Base-by-base conservation (phyloP, 257 asterid species). In the Solanum pennellii region DNA sequence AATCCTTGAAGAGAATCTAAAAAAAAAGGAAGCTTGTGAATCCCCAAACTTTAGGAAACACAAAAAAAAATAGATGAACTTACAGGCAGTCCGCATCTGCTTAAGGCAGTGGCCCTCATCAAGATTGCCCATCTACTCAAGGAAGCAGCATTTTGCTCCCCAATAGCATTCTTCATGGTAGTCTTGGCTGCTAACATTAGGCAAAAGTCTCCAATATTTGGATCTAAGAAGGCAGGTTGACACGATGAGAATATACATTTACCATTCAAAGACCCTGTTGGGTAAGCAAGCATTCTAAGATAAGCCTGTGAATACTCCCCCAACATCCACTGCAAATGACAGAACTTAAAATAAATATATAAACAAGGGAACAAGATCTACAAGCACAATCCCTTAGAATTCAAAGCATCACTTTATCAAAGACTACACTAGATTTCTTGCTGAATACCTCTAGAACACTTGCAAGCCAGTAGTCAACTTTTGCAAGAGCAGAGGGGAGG, bases 41-140 rank as follows among this genome's bases (percentile, higher is more conserved):
- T 62, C 66, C 66, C 83, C 74, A 49, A 86, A 71, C 45, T 27
- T 35, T 20, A 42, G 84, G 84, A 6, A 86, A 56, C 74, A 49
- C 37, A 23, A 37, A 37, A 21, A 59, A 73, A 52, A 69, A 80
- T 82, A 71, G 72, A 89, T 83, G 85, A 87, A 94, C 99, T 93
- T 93, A 97, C 99, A 89, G 97, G 94, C 84, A 97, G 91, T 68
- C 99, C 99, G 65, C 95, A 96, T 94, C 98, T 95, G 92, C 94
- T 88, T 76, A 95, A 93, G 88, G 99, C 96, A 90, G 94, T 92
- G 88, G 91, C 92, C 90, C 87, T 92, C 95, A 93, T 93, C 92
- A 92, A 87, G 88, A 91, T 86, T 86, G 98, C 94, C 96, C 94
- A 94, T 83, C 91, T 93, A 88, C 98, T 90, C 86, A 97, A 89